Evolutionary conservation across 2,329 filamentous ascomycete species (phyloP), one percentile per base, ranked within the genome.

Genomic region (Pseudovirgaria hyperparasitica): DNA sequence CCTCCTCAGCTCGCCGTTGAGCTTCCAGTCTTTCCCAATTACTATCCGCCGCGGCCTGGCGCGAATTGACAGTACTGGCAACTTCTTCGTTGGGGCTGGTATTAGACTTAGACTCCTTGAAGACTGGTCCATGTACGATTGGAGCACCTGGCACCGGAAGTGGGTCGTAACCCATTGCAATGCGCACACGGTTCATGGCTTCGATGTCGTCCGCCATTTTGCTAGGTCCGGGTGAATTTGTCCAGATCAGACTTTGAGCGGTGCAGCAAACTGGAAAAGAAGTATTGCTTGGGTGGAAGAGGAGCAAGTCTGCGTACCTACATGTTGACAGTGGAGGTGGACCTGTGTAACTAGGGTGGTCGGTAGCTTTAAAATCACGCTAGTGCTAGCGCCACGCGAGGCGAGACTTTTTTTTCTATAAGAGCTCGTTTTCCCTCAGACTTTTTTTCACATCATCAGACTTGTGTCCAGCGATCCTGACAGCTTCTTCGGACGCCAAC

Each of bases 141-240:
- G 51, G 31, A 32, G 65, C 67, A 39, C 82, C 82, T 15, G 86
- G 81, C 8, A 92, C 81, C 14, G 85, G 82, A 45, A 96, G 62
- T 15, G 85, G 86, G 49, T 87, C 82, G 64, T 94, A 74, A 47
- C 87, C 87, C 60, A 94, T 73, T 26, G 84, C 82, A 43, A 77
- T 67, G 45, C 87, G 84, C 46, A 94, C 78, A 49, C 86, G 81
- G 62, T 96, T 96, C 39, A 82, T 84, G 66, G 94, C 85, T 56
- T 92, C 82, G 48, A 96, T 86, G 29, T 46, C 48, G 25, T 54
- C 41, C 27, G 50, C 43, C 43, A 48, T 45, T 18, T 24, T 43
- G 41, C 53, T 44, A 11, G 45, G 38, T 41, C 46, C 48, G 12
- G 20, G 18, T 9, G 14, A 15, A 9, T 15, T 11, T 12, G 25